These are phyloP conservation scores for Talaromyces wortmannii DNA, from an alignment of 495 filamentous ascomycete genomes.

Conservation along the genomic window DNA sequence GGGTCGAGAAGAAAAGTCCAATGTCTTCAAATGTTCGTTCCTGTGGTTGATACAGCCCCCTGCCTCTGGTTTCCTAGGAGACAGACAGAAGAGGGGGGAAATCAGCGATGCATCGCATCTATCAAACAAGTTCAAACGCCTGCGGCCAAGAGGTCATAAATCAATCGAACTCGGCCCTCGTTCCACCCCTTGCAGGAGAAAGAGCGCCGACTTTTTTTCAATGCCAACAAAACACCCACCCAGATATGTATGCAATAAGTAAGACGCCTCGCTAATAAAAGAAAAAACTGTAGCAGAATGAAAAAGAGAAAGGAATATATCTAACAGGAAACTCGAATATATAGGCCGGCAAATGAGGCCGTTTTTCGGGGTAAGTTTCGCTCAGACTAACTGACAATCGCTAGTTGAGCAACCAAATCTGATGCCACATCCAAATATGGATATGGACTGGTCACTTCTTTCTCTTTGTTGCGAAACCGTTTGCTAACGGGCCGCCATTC, in stretches of 20 bases:
- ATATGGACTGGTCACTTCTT: constrained; percentile 49
- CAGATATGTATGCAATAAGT: not conserved
- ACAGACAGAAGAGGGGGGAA: not conserved
- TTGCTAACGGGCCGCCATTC: constrained; percentile 44
- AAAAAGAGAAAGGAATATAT: not conserved
- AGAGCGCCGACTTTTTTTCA: not conserved
- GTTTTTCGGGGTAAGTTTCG: not conserved
- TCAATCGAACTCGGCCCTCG: not conserved
- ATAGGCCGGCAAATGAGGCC: not conserved
- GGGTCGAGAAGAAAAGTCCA: too few relatives aligned
- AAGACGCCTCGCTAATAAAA: constrained; percentile 3
- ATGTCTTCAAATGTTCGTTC: too few relatives aligned
- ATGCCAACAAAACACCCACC: not conserved
- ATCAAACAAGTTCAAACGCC: not conserved
- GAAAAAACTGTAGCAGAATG: not conserved
- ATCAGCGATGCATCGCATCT: not conserved
- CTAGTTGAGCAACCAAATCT: constrained; percentile 46
- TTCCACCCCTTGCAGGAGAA: not conserved
- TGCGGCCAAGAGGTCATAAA: not conserved
- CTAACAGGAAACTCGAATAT: not conserved
- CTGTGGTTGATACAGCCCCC: too few relatives aligned
- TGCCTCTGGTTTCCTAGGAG: too few relatives aligned
- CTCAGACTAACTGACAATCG: constrained; percentile 21
- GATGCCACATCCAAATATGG: constrained; percentile 50
- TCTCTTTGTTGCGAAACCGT: constrained; percentile 42